These are phyloP conservation scores for Prunus padus DNA, from an alignment of 306 rosid species.

Conservation along the genomic window DNA sequence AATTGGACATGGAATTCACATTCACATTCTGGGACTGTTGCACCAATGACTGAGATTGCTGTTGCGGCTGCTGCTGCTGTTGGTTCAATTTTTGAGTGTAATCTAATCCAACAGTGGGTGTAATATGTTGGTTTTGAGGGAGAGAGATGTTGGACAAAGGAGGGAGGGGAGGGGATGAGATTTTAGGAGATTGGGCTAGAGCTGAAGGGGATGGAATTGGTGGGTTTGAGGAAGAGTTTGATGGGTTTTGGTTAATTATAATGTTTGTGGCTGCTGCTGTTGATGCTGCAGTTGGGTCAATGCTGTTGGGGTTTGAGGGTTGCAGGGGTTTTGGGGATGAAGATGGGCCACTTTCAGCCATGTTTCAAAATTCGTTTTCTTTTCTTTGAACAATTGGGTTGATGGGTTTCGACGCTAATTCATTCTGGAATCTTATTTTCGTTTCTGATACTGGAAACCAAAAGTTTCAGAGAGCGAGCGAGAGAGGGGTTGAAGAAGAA, in stretches of 20 bases:
- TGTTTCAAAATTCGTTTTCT: neutral
- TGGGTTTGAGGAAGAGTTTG: conserved; percentile 39
- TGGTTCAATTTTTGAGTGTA: conserved; percentile 40
- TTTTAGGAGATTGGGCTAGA: conserved; percentile 56
- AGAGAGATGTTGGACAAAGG: conserved; percentile 41
- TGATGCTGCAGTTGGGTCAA: conserved; percentile 31
- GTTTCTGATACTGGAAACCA: neutral
- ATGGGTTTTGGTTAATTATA: conserved; percentile 36
- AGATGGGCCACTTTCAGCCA: conserved; percentile 48
- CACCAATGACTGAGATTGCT: conserved; percentile 23
- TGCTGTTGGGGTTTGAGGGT: conserved; percentile 25
- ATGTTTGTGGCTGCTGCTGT: conserved; percentile 17
- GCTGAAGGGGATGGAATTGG: conserved; percentile 46
- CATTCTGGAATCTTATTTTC: neutral
- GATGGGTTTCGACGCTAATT: conserved; percentile 5
- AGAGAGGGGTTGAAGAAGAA: neutral
- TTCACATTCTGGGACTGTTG: conserved; percentile 43
- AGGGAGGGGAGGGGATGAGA: conserved; percentile 55
- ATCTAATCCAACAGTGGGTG: conserved; percentile 42
- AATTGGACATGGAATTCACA: conserved; percentile 47
- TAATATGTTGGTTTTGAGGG: conserved; percentile 45
- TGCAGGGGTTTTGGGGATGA: conserved; percentile 49
- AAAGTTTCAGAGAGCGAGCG: conserved; percentile 12
- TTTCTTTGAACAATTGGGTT: neutral
- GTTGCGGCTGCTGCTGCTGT: conserved; percentile 12